Evolutionary conservation across 495 filamentous ascomycete genomes (phyloP).

Genomic region (Penicillium fimorum): DNA sequence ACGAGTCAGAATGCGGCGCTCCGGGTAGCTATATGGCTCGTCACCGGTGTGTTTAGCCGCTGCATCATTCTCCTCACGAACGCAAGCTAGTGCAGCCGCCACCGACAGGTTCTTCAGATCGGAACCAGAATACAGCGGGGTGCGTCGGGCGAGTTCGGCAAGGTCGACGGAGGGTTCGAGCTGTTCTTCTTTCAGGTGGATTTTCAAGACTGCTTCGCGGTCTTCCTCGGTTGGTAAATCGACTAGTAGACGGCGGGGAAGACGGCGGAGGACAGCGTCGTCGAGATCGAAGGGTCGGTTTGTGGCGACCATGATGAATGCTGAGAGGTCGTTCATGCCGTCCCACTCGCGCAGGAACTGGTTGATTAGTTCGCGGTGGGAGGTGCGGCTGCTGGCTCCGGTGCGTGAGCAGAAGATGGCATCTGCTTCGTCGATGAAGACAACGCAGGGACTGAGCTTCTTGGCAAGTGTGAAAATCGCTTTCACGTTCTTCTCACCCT

Average conservation of each 20-base stretch:
- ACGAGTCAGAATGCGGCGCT: slow-evolving; percentile 61
- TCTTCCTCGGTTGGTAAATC: slow-evolving; percentile 82
- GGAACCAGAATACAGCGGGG: slow-evolving; percentile 92
- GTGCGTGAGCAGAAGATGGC: slow-evolving; percentile 79
- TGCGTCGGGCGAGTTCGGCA: slow-evolving; percentile 65
- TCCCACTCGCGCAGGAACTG: slow-evolving; percentile 99
- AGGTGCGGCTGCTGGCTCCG: slow-evolving; percentile 53
- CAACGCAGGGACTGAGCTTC: slow-evolving; percentile 88
- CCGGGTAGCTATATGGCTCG: slow-evolving; percentile 58
- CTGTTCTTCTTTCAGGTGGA: slow-evolving; percentile 78
- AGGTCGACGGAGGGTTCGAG: slow-evolving; percentile 70
- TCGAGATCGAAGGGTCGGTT: slow-evolving; percentile 95
- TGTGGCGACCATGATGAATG: slow-evolving; percentile 99
- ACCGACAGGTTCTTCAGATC: slow-evolving; percentile 94
- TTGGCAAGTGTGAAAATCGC: slow-evolving; percentile 89
- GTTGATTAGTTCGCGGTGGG: slow-evolving; percentile 90
- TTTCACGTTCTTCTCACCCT: slow-evolving; percentile 94
- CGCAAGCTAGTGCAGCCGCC: slow-evolving; percentile 83
- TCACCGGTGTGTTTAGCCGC: slow-evolving; percentile 52
- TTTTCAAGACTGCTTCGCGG: slow-evolving; percentile 73
- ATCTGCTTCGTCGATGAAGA: slow-evolving; percentile 98
- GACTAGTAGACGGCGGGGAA: slow-evolving; percentile 81
- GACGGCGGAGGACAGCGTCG: slow-evolving; percentile 80
- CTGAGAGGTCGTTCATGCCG: slow-evolving; percentile 78
- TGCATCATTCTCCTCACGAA: slow-evolving; percentile 75